phyloP scores from a whole-genome alignment of 2,329 filamentous ascomycete species.

The Nigrograna mackinnonii region DNA sequence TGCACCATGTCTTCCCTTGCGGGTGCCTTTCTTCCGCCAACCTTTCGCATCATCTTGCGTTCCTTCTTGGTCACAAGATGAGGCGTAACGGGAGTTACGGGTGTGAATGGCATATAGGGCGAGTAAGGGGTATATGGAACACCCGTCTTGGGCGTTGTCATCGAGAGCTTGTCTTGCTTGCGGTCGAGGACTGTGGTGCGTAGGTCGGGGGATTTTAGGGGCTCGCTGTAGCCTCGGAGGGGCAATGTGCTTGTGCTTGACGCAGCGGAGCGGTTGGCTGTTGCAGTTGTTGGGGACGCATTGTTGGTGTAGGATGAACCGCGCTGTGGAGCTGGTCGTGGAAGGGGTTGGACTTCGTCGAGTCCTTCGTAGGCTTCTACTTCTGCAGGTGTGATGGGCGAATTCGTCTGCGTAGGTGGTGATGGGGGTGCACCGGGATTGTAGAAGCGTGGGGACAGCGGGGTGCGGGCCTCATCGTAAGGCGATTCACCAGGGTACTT shows the following conservation, averaged over 20 bases:
- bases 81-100: conserved; percentile 76
- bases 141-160: conserved; percentile 56
- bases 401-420: conserved; percentile 47
- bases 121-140: conserved; percentile 73
- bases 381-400: conserved; percentile 29
- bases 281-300: conserved; percentile 12
- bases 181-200: conserved; percentile 50
- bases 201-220: conserved; percentile 32
- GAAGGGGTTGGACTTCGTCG: conserved; percentile 39
- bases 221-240: conserved; percentile 35
- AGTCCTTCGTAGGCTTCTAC: conserved; percentile 34
- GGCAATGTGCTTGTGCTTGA: conserved; percentile 32
- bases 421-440: conserved; percentile 59
- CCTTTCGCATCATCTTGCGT: conserved; percentile 68
- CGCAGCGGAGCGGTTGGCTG: conserved; percentile 11
- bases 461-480: conserved; percentile 53
- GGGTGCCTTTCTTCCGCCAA: too few species aligned
- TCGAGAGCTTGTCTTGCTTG: conserved; percentile 28
- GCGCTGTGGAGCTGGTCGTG: conserved; percentile 37
- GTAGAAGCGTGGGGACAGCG: conserved; percentile 61
- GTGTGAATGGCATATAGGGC: conserved; percentile 79
- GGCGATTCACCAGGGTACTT: conserved; percentile 44
- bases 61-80: conserved; percentile 72
- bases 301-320: conserved; percentile 13
- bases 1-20: conserved; percentile 57